phyloP scores from a whole-genome alignment of 208 protist species.

The Leishmania arabica region DNA sequence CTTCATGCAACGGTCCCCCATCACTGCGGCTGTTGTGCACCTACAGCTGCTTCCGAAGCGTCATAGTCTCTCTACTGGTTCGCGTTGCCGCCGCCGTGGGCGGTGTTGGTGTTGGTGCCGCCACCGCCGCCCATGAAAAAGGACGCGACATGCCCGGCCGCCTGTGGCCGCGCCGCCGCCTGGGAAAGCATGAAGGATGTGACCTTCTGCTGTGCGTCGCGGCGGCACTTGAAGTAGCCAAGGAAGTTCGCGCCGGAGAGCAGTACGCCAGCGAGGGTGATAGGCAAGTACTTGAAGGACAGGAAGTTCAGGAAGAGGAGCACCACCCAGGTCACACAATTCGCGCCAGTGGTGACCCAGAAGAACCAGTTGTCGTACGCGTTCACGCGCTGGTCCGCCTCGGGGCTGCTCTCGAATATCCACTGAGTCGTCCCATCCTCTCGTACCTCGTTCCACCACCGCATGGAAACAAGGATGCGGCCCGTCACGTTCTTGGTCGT shows the following conservation, averaged over 20 bases:
- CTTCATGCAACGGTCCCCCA: neutral
- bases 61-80: neutral
- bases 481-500: conserved; percentile 96
- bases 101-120: neutral
- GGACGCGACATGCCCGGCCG: conserved; percentile 46
- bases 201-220: conserved; percentile 67
- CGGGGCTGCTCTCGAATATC: conserved; percentile 92
- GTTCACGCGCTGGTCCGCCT: conserved; percentile 68
- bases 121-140: conserved; percentile 24
- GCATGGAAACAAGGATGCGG: conserved; percentile 91
- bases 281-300: conserved; percentile 57
- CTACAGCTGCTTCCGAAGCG: neutral
- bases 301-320: conserved; percentile 80
- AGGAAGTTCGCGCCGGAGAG: conserved; percentile 68
- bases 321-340: conserved; percentile 62
- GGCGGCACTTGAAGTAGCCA: conserved; percentile 88
- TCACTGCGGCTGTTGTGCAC: neutral
- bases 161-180: conserved; percentile 47
- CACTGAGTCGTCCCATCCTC: conserved; percentile 92
- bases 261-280: conserved; percentile 58
- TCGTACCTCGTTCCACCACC: conserved; percentile 95
- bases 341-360: conserved; percentile 58
- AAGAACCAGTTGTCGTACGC: conserved; percentile 87
- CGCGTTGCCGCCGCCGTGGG: neutral
- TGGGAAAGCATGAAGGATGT: conserved; percentile 64